These are phyloP conservation scores for Myrmaecium sp. DNA, from an alignment of 2,329 filamentous ascomycete species.

Conservation along the genomic window DNA sequence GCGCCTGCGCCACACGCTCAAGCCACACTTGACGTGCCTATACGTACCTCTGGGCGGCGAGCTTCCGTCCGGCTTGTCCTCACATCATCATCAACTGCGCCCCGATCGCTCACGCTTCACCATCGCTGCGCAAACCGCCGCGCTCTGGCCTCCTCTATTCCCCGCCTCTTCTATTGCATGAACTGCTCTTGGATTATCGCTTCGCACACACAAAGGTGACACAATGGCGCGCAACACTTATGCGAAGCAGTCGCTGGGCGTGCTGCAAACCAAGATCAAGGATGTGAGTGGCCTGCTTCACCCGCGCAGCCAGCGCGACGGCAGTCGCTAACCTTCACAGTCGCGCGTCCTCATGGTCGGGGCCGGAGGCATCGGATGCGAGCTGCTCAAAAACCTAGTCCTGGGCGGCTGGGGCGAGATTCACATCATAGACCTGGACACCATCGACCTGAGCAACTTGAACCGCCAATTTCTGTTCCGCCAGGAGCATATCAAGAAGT, in stretches of 20 bases:
- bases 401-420: slow-evolving; percentile 84
- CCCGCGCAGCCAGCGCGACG: too few species aligned
- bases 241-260: slow-evolving; percentile 48
- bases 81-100: too few species aligned
- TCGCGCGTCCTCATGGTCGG: slow-evolving; percentile 84
- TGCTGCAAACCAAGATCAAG: slow-evolving; percentile 48
- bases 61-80: too few species aligned
- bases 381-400: slow-evolving; percentile 90
- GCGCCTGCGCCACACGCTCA: too few species aligned
- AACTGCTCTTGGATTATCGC: slow-evolving; percentile 3
- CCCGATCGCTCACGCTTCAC: too few species aligned
- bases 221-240: slow-evolving; percentile 32
- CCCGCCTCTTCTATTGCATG: slow-evolving; percentile 6
- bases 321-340: slow-evolving; percentile 31
- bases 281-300: slow-evolving; percentile 34
- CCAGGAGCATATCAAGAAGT: slow-evolving; percentile 93
- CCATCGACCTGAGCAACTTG: slow-evolving; percentile 92
- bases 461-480: slow-evolving; percentile 96
- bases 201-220: too few species aligned
- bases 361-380: slow-evolving; percentile 92
- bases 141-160: slow-evolving; percentile 3
- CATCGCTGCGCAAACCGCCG: too few species aligned
- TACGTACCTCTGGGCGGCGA: too few species aligned
- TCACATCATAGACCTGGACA: slow-evolving; percentile 91
- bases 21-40: too few species aligned